These are phyloP conservation scores for Sporothrix brasiliensis DNA, from an alignment of 2,329 filamentous ascomycete genomes.

Conservation along the genomic window DNA sequence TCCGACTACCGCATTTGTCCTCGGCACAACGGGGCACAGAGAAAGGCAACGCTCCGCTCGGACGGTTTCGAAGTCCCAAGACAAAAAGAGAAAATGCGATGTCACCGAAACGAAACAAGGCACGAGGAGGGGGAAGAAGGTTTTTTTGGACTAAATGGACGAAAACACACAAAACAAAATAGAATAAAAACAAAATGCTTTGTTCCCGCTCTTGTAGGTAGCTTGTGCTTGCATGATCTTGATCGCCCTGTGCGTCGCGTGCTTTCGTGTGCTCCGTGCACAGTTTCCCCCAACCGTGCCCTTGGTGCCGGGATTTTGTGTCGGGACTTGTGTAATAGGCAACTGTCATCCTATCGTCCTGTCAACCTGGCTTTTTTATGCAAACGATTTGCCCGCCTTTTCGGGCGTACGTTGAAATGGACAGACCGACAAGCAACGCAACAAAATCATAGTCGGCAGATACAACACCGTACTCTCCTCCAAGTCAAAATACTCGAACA, in stretches of 20 bases:
- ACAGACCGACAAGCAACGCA: too few relatives aligned
- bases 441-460: too few relatives aligned
- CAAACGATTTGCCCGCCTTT: neutral
- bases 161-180: neutral
- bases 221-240: slow-evolving; percentile 8
- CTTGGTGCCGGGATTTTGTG: slow-evolving; percentile 5
- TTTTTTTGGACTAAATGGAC: neutral
- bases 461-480: neutral
- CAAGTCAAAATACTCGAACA: neutral
- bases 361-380: neutral
- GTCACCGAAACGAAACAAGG: neutral
- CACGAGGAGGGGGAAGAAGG: neutral
- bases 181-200: neutral
- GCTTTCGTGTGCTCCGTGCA: slow-evolving; percentile 3
- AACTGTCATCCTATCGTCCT: slow-evolving; percentile 7
- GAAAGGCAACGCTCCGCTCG: neutral
- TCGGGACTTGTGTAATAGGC: neutral
- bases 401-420: too few relatives aligned
- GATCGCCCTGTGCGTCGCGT: neutral
- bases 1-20: neutral
- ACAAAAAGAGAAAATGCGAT: neutral
- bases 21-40: neutral
- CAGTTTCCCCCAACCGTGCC: slow-evolving; percentile 19
- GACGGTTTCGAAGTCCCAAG: neutral
- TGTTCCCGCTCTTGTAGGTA: neutral